Percentiles rank a stretch among this genome's conserved stretches.
phyloP scores from a whole-genome alignment of 2,329 filamentous ascomycete genomes.

The Verticillium dahliae region DNA sequence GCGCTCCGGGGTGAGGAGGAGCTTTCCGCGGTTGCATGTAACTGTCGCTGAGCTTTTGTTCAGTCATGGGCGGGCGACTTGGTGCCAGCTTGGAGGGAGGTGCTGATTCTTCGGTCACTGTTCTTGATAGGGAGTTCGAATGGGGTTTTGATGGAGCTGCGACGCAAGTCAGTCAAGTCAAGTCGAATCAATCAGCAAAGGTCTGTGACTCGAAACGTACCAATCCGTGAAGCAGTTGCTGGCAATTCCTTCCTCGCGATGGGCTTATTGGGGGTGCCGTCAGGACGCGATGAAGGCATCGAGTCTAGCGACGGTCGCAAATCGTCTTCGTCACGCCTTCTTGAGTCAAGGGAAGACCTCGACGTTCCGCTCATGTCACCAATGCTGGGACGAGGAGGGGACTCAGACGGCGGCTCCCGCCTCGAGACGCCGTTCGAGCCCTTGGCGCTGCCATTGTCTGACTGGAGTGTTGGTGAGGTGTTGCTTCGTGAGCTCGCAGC shows the following conservation, averaged over 20 bases:
- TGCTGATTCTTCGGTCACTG: conserved; percentile 16
- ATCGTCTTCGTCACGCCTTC: conserved; percentile 48
- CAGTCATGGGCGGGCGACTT: conserved; percentile 22
- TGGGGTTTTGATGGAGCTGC: conserved; percentile 10
- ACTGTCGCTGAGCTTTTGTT: conserved; percentile 40
- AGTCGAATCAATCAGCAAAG: neutral
- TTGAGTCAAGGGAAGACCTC: conserved; percentile 54
- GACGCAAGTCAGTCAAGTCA: neutral
- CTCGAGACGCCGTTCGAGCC: conserved; percentile 27
- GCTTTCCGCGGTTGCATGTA: conserved; percentile 54
- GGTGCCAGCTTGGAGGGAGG: conserved; percentile 8
- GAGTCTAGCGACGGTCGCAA: conserved; percentile 36
- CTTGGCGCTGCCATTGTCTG: conserved; percentile 28
- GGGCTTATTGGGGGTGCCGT: conserved; percentile 35
- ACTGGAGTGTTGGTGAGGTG: conserved; percentile 22
- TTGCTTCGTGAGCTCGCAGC: conserved; percentile 29
- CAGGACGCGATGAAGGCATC: conserved; percentile 29
- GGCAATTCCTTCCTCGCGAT: conserved; percentile 62
- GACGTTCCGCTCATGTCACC: conserved; percentile 32
- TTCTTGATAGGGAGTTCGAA: conserved; percentile 10
- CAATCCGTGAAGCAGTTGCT: conserved; percentile 28
- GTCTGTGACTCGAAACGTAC: conserved; percentile 26
- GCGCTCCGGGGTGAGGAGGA: conserved; percentile 43
- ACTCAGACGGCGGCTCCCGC: conserved; percentile 29
- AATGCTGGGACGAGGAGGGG: conserved; percentile 24